Base-by-base conservation (phyloP, 2,329 filamentous ascomycete species). In the Cercospora sesami region DNA sequence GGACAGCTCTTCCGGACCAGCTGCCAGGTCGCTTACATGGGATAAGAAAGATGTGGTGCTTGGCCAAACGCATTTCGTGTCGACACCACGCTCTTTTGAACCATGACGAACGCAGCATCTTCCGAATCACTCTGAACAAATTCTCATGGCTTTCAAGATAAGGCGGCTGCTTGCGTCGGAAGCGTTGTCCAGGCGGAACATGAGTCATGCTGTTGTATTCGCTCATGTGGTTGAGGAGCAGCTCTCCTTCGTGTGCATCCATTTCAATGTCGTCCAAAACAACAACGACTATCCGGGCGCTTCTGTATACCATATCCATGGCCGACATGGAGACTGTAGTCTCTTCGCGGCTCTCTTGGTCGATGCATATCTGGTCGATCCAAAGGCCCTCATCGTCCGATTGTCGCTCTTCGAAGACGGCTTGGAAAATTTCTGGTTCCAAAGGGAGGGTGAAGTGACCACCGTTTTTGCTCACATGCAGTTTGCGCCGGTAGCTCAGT, bases 311-410 rank as follows among this genome's bases (percentile, higher is more conserved):
- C 65, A 75, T 73, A 60, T 82, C 80, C 73, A 82, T 81, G 1
- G 79, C 76, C 21, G 78, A 80, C 65, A 82, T 78, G 1, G 78
- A 76, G n/a, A 77, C 73, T 1, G 76, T 78, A 55, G 76, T 80
- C 68, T 83, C 81, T 1, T 67, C 68, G 51, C 81, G 78, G 42
- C 79, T 77, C 2, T 80, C 77, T 63, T 81, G 79, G 57, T 81
- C 77, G 65, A 82, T 80, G 71, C 80, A 82, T 7, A 82, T 80
- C 62, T 83, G 81, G 68, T 83, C 81, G 48, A 81, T 80, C 81
- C 80, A 83, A 5, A 83, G 66, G 6, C 81, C 81, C 71, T 83
- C 81, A 6, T 73, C 72, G 18, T 75, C 72, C 9, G 70, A 72
- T 33, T 69, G 65, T 21, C 79, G 76, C 70, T 83, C 80, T 60